phyloP scores from a whole-genome alignment of 2,329 filamentous ascomycete genomes.

The Neonectria neomacrospora region DNA sequence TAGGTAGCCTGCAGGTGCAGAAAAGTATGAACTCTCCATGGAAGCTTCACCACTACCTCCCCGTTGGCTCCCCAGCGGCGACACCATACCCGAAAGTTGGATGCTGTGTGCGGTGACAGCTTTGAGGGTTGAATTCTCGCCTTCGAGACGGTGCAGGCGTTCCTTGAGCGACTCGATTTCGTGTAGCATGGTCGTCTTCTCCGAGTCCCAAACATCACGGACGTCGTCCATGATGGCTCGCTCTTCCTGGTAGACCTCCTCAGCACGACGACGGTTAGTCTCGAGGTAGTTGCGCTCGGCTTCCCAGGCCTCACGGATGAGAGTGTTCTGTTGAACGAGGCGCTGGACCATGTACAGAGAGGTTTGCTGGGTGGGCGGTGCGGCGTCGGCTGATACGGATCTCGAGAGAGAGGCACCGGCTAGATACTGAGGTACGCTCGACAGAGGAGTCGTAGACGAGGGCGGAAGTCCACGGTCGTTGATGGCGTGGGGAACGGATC shows the following conservation, averaged over 20 bases:
- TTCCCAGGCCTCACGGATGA: slow-evolving; percentile 63
- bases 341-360: slow-evolving; percentile 53
- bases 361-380: slow-evolving; percentile 45
- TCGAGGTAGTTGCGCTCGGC: slow-evolving; percentile 65
- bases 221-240: slow-evolving; percentile 65
- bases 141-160: slow-evolving; percentile 50
- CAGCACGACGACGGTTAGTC: slow-evolving; percentile 63
- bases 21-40: slow-evolving; percentile 38
- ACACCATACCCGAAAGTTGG: slow-evolving; percentile 46
- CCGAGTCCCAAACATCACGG: slow-evolving; percentile 57
- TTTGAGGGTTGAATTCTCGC: slow-evolving; percentile 51
- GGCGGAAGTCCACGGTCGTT: slow-evolving; percentile 32
- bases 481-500: slow-evolving; percentile 28
- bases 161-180: slow-evolving; percentile 57
- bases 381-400: slow-evolving; percentile 47
- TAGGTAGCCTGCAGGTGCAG: slow-evolving; percentile 34
- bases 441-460: slow-evolving; percentile 39
- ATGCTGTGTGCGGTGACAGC: slow-evolving; percentile 46
- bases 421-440: slow-evolving; percentile 34
- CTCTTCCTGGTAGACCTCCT: slow-evolving; percentile 67
- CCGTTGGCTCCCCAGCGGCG: slow-evolving; percentile 45
- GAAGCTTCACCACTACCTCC: slow-evolving; percentile 41
- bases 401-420: slow-evolving; percentile 42
- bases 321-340: slow-evolving; percentile 55
- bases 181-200: slow-evolving; percentile 55